These are phyloP conservation scores for Saccharomycopsis oosterbeekiorum DNA, from an alignment of 805 yeast genomes.

Conservation along the genomic window DNA sequence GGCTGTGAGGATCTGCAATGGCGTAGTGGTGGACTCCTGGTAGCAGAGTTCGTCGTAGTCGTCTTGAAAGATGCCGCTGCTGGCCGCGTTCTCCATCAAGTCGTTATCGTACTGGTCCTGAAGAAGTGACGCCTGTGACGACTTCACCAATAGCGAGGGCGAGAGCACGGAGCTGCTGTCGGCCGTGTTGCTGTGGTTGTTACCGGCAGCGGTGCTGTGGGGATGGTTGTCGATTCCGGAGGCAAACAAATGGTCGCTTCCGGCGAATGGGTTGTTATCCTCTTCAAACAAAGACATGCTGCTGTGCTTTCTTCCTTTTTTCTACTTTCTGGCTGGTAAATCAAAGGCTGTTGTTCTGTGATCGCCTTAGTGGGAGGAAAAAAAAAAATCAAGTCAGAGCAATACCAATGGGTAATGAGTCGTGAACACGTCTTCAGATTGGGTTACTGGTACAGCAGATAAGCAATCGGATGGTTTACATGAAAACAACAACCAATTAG, in stretches of 20 bases:
- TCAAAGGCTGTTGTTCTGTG: too few species aligned
- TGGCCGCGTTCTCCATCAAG: slow-evolving; percentile 11
- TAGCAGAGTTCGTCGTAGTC: slow-evolving; percentile 3
- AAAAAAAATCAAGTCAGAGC: too few species aligned
- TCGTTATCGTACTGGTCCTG: slow-evolving; percentile 16
- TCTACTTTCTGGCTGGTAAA: too few species aligned
- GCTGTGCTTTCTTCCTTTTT: not conserved
- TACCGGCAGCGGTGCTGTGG: not conserved
- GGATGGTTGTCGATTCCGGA: slow-evolving; percentile 25
- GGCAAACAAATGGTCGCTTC: slow-evolving; percentile 29
- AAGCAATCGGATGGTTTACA: too few species aligned
- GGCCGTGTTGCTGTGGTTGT: not conserved
- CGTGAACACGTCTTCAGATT: too few species aligned
- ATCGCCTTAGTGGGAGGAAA: too few species aligned
- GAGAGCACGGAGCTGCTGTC: not conserved
- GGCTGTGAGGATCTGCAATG: slow-evolving; percentile 6
- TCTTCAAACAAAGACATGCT: slow-evolving; percentile 23
- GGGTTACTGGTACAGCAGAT: too few species aligned
- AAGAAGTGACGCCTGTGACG: not conserved
- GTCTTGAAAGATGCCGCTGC: not conserved
- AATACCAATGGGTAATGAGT: too few species aligned
- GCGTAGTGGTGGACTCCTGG: slow-evolving; percentile 12
- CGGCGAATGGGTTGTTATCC: slow-evolving; percentile 31
- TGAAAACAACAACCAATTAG: too few species aligned
- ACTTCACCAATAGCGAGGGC: not conserved